A percentile compares a stretch with the other conserved stretches of the same genome.
These are phyloP conservation scores for Gossypium laxum DNA, from an alignment of 441 rosid genomes.

Conservation along the genomic window DNA sequence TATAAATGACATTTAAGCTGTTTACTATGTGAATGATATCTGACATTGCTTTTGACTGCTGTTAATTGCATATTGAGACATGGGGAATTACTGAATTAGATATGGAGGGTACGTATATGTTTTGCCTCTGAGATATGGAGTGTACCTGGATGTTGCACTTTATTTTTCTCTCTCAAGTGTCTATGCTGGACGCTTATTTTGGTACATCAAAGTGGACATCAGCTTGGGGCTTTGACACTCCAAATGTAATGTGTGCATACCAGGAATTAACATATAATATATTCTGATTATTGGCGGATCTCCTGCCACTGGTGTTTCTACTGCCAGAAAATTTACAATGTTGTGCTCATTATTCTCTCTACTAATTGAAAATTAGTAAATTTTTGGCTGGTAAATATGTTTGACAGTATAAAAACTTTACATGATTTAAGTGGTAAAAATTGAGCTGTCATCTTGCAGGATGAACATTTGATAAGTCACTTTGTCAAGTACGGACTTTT, in stretches of 20 bases:
- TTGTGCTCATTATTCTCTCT: not conserved
- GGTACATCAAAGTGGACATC: not conserved
- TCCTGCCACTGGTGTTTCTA: not conserved
- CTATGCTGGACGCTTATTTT: not conserved
- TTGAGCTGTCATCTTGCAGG: constrained; percentile 40
- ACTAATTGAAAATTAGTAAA: not conserved
- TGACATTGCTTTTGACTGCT: not conserved
- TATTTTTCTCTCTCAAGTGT: not conserved
- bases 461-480: constrained; percentile 71
- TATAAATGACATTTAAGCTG: not conserved
- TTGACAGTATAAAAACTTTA: not conserved
- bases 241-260: not conserved
- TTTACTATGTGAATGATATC: not conserved
- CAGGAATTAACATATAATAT: not conserved
- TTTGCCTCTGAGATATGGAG: not conserved
- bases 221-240: not conserved
- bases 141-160: not conserved
- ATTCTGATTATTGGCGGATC: not conserved
- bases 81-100: not conserved
- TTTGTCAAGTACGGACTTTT: constrained; percentile 74
- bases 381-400: not conserved
- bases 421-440: not conserved
- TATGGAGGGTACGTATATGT: not conserved
- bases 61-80: not conserved
- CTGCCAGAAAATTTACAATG: not conserved